Evolutionary conservation across 2,329 filamentous ascomycete species (phyloP).

Genomic region (Hypoxylon sp.): DNA sequence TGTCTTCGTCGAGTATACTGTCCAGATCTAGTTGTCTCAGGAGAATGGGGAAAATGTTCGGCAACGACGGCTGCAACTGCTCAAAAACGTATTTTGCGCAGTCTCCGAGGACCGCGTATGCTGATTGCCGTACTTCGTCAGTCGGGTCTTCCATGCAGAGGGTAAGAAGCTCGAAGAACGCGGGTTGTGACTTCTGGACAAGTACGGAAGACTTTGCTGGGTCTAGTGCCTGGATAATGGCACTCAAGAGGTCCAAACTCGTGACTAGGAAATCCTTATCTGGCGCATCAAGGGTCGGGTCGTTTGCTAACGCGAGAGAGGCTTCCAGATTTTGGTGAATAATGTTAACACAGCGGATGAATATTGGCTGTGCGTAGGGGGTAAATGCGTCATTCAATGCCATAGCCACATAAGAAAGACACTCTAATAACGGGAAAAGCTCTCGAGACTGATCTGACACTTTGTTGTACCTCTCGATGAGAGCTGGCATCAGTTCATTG

Average conservation of each 20-base stretch:
- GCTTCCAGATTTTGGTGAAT: conserved; percentile 93
- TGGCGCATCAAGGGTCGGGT: conserved; percentile 79
- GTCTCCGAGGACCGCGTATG: conserved; percentile 94
- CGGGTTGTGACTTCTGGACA: conserved; percentile 80
- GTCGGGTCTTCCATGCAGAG: conserved; percentile 93
- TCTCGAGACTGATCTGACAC: conserved; percentile 92
- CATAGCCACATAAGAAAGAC: conserved; percentile 92
- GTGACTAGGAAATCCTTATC: conserved; percentile 98
- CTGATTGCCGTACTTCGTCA: conserved; percentile 95
- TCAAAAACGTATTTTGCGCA: conserved; percentile 93
- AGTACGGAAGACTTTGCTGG: conserved; percentile 80
- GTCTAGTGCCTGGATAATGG: conserved; percentile 91
- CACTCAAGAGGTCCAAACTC: conserved; percentile 91
- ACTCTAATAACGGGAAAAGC: conserved; percentile 95
- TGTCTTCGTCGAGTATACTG: conserved; percentile 80
- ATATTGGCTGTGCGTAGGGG: conserved; percentile 88
- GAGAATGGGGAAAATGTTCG: conserved; percentile 82
- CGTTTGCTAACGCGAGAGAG: conserved; percentile 77
- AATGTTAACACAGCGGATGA: conserved; percentile 88
- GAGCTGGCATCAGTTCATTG: conserved; percentile 89
- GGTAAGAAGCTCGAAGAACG: conserved; percentile 90
- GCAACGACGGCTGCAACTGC: conserved; percentile 81
- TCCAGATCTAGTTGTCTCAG: conserved; percentile 90
- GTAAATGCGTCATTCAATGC: conserved; percentile 87
- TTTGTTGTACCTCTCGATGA: conserved; percentile 89